Evolutionary conservation across 768 basidiomycete species (phyloP).

Genomic region (Serendipita sp.): DNA sequence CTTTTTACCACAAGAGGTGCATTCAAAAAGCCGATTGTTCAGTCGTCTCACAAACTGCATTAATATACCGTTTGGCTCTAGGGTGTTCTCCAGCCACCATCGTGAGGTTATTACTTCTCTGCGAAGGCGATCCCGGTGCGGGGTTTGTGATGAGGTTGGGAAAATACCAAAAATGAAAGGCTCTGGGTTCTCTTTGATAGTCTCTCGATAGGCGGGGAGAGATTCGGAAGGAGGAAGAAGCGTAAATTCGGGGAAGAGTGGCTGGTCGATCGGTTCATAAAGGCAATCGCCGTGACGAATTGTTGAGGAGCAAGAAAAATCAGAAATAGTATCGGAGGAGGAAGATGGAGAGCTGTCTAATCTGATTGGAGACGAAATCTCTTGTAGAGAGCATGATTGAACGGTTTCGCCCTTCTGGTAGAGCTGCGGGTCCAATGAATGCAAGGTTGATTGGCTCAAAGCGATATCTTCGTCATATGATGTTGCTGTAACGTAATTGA

Average conservation of each 20-base stretch:
- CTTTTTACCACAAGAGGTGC: not conserved
- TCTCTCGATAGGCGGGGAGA: not conserved
- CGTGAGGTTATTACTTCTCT: not conserved
- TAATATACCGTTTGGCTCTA: not conserved
- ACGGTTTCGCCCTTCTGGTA: not conserved
- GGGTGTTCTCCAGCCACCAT: not conserved
- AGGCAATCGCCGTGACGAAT: too few species aligned
- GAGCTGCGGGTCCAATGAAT: not conserved
- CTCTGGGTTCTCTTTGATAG: conserved; percentile 2
- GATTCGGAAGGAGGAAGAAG: not conserved
- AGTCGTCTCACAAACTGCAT: not conserved
- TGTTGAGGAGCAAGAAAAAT: too few species aligned
- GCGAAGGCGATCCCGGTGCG: not conserved
- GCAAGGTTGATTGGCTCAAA: not conserved
- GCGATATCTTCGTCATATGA: not conserved
- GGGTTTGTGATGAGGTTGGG: not conserved
- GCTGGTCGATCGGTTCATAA: not conserved
- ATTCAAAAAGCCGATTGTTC: not conserved
- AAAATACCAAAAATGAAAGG: not conserved
- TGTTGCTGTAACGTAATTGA: not conserved
- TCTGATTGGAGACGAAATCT: not conserved
- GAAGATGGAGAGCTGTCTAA: not conserved
- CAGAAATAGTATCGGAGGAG: too few species aligned
- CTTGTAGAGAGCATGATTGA: not conserved
- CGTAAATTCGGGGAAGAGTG: not conserved